These are phyloP conservation scores for Cymbopogon flexuosus DNA, from an alignment of 202 grass and related monocot species.

Conservation along the genomic window DNA sequence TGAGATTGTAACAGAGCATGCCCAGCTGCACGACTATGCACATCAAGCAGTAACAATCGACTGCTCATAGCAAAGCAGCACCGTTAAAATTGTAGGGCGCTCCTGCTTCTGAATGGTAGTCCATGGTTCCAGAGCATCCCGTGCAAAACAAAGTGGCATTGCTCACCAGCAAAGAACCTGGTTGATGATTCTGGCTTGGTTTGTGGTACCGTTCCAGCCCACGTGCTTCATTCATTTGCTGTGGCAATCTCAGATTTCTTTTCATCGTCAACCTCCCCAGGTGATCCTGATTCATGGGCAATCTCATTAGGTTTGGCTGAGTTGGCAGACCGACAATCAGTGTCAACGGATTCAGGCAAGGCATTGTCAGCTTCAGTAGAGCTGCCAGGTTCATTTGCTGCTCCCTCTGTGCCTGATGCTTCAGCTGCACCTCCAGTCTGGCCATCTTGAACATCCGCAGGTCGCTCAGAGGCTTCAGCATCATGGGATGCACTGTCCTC, in stretches of 20 bases:
- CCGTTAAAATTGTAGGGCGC: neutral
- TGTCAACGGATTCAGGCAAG: neutral
- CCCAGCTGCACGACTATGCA: neutral
- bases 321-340: neutral
- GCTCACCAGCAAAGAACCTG: neutral
- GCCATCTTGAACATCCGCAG: constrained; percentile 22
- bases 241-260: neutral
- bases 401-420: constrained; percentile 19
- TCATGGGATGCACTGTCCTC: constrained; percentile 19
- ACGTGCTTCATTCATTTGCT: constrained; percentile 17
- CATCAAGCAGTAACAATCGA: constrained; percentile 14
- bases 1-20: neutral
- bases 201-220: constrained; percentile 9
- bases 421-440: constrained; percentile 12
- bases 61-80: constrained; percentile 10
- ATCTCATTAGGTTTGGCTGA: neutral
- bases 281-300: neutral
- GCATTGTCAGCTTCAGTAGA: constrained; percentile 9
- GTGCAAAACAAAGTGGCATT: neutral
- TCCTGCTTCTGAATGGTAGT: constrained; percentile 11
- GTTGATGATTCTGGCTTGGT: neutral
- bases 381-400: neutral
- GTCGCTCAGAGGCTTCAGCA: neutral
- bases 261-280: neutral
- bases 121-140: constrained; percentile 8